Percentiles rank a stretch among this genome's conserved stretches.
Evolutionary conservation across 768 basidiomycete species (phyloP).

Genomic region (Suillus cothurnatus): DNA sequence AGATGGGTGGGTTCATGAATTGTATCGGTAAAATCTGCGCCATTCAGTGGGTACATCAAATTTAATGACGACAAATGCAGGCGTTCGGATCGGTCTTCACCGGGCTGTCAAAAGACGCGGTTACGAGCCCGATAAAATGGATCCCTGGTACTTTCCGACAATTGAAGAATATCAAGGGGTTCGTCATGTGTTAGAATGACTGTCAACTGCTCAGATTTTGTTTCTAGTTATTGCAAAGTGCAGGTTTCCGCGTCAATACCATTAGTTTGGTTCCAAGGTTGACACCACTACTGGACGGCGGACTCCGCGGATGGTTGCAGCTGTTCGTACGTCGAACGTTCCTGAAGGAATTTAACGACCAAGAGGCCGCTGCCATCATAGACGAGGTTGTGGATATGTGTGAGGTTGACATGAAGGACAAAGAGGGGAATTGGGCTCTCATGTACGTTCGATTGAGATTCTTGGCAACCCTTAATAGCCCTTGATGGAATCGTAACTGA

Average conservation of each 20-base stretch:
- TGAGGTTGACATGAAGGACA: conserved; percentile 56
- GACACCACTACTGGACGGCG: conserved; percentile 52
- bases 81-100: conserved; percentile 61
- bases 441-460: conserved; percentile 77
- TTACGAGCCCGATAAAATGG: conserved; percentile 56
- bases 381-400: conserved; percentile 61
- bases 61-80: conserved; percentile 37
- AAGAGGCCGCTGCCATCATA: conserved; percentile 61
- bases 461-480: conserved; percentile 44
- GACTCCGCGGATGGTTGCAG: conserved; percentile 64
- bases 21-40: conserved; percentile 50
- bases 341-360: conserved; percentile 51
- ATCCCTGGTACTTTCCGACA: conserved; percentile 89
- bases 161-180: conserved; percentile 65
- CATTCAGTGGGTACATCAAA: background rate
- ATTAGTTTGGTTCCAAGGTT: conserved; percentile 58
- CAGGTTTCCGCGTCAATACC: conserved; percentile 57
- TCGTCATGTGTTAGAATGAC: conserved; percentile 14
- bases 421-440: conserved; percentile 64
- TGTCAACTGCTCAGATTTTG: conserved; percentile 9
- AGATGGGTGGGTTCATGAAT: conserved; percentile 81
- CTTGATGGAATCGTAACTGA: background rate
- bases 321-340: conserved; percentile 67
- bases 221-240: conserved; percentile 52
- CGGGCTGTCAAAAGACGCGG: conserved; percentile 53